Evolutionary conservation across 305 asterid species (phyloP), one percentile per base, ranked within the genome.

Genomic region (Fraxinus floribunda): DNA sequence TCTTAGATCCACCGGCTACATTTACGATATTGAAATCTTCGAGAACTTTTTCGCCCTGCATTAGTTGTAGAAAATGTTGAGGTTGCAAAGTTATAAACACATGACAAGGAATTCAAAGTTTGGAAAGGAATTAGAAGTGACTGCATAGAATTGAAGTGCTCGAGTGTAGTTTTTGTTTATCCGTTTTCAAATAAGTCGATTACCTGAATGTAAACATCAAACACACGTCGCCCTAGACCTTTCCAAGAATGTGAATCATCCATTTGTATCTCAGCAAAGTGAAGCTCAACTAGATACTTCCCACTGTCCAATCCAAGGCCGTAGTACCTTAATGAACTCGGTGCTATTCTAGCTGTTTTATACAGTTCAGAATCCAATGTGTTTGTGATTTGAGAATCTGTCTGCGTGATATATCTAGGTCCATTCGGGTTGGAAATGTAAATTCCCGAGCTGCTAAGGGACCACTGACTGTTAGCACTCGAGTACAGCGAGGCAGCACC

Each of bases 261-360:
- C 89, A 91, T 90, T 82, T 89, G 90, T 80, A 89, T 86, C 89
- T 93, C 97, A 18, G 94, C 91, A 82, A 91, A 93, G 85, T 93
- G 97, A 78, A 93, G 92, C 71, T 89, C 87, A 11, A 93, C 73
- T 26, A 22, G 82, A 39, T 93, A 93, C 9, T 29, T 84, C 15
- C 94, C 97, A 26, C 90, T 88, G 79, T 84, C 84, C 82, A 93
- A 78, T 44, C 95, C 90, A 3, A 93, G 89, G 76, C 97, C 97
- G 15, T 90, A 93, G 87, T 93, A 93, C 88, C 92, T 87, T 81
- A 90, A 85, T 5, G 94, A 93, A 86, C 36, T 83, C 0, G 93
- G 92, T 57, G 94, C 84, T 78, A 89, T 78, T 62, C 95, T 78
- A 52, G 97, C 93, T 8, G 92, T 90, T 85, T 91, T 85, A 78